Percentiles rank a stretch among this genome's conserved stretches.
These are phyloP conservation scores for Plantago coronopus DNA, from an alignment of 305 asterid species.

Conservation along the genomic window DNA sequence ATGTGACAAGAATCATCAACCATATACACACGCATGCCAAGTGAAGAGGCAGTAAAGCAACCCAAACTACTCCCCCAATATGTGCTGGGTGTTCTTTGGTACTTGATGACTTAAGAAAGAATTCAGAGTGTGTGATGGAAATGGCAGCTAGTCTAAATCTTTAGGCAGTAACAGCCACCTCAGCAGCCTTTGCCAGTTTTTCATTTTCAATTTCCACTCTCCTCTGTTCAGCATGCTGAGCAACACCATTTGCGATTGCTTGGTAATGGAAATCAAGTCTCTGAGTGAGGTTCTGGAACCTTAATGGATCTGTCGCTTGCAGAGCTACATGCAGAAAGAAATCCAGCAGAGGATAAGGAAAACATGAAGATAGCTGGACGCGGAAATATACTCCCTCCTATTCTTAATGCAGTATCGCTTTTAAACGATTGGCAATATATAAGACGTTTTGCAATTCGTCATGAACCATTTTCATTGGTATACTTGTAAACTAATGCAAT, in stretches of 20 bases:
- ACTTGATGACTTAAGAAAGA: conserved; percentile 35
- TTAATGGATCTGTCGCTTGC: conserved; percentile 78
- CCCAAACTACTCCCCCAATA: conserved; percentile 27
- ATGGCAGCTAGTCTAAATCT: conserved; percentile 28
- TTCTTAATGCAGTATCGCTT: too few relatives aligned
- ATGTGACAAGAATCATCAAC: conserved; percentile 27
- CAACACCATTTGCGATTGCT: conserved; percentile 88
- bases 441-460: too few relatives aligned
- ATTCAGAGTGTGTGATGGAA: conserved; percentile 25
- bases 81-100: conserved; percentile 28
- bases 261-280: conserved; percentile 82
- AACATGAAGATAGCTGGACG: not conserved
- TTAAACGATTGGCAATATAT: too few relatives aligned
- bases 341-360: not conserved
- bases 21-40: conserved; percentile 25
- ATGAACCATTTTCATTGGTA: too few relatives aligned
- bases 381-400: too few relatives aligned
- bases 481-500: too few relatives aligned
- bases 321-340: conserved; percentile 40
- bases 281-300: conserved; percentile 85
- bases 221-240: conserved; percentile 91
- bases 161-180: conserved; percentile 43
- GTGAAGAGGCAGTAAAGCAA: conserved; percentile 27
- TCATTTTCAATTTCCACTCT: conserved; percentile 79
- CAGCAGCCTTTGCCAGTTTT: conserved; percentile 60